These are phyloP conservation scores for Lantana camara DNA, from an alignment of 257 asterid genomes.

Conservation along the genomic window DNA sequence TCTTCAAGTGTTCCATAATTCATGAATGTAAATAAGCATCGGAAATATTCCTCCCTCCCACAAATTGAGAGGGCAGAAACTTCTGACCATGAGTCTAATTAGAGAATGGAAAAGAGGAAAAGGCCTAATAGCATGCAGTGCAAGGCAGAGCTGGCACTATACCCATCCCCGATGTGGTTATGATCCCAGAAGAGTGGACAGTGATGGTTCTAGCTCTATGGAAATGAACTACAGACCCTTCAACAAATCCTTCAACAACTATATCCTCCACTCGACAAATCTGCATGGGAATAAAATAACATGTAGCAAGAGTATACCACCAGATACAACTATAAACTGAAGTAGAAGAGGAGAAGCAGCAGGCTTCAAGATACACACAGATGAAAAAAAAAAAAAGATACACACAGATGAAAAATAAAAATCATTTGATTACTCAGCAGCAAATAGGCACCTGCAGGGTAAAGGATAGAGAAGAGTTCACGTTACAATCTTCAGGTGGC, in stretches of 20 bases:
- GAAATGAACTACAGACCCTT: slow-evolving; percentile 98
- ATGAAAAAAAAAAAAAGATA: not conserved
- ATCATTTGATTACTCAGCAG: slow-evolving; percentile 10
- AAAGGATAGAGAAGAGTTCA: slow-evolving; percentile 93
- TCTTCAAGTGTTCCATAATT: too few species aligned
- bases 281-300: slow-evolving; percentile 41
- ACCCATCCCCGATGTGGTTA: slow-evolving; percentile 98
- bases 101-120: not conserved
- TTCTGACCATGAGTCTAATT: not conserved
- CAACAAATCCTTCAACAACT: slow-evolving; percentile 85
- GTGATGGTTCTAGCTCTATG: slow-evolving; percentile 86
- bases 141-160: slow-evolving; percentile 25
- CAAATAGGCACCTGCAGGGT: slow-evolving; percentile 83
- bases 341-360: slow-evolving; percentile 10
- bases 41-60: not conserved
- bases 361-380: slow-evolving; percentile 4
- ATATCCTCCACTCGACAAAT: slow-evolving; percentile 98
- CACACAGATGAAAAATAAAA: not conserved
- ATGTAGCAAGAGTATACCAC: slow-evolving; percentile 12
- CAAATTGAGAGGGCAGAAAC: not conserved
- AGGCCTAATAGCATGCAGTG: not conserved
- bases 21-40: slow-evolving; percentile 18
- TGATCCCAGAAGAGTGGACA: slow-evolving; percentile 74
- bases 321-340: slow-evolving; percentile 9
- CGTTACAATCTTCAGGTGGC: slow-evolving; percentile 99